A percentile compares a stretch with the other conserved stretches of the same genome.
phyloP scores from a whole-genome alignment of 2,329 filamentous ascomycete species.

The Fusarium annulatum region DNA sequence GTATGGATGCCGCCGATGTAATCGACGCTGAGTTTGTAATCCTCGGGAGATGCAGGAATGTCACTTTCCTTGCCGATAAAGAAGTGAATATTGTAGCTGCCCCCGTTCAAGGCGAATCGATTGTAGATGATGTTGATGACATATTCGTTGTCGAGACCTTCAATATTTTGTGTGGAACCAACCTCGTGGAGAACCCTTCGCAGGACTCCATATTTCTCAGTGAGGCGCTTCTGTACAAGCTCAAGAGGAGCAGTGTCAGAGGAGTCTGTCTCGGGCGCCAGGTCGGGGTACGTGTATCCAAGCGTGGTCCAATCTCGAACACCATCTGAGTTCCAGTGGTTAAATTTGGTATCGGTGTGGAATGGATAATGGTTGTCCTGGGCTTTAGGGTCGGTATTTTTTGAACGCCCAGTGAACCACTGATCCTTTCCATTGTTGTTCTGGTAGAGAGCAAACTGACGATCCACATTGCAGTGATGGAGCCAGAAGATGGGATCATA shows the following conservation, averaged over 20 bases:
- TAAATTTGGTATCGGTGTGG: background rate
- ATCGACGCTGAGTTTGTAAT: background rate
- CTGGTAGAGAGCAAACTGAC: conserved; percentile 8
- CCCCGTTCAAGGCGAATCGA: background rate
- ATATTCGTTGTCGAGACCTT: background rate
- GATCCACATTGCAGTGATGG: conserved; percentile 21
- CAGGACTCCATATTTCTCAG: background rate
- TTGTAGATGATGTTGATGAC: conserved; percentile 8
- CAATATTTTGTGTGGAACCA: background rate
- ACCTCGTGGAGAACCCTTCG: background rate
- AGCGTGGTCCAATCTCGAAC: background rate
- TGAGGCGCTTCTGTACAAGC: background rate
- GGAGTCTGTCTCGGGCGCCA: background rate
- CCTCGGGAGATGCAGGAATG: background rate
- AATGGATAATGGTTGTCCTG: background rate
- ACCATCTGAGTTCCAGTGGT: background rate
- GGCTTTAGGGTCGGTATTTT: background rate
- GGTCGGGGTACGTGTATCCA: background rate
- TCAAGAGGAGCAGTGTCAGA: background rate
- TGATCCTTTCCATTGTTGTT: background rate
- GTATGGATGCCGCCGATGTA: background rate
- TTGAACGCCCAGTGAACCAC: background rate
- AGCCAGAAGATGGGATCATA: conserved; percentile 35
- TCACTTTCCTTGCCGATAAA: background rate
- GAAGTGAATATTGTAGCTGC: background rate